phyloP scores from a whole-genome alignment of 192 early-diverging fungal species.

The Glomus cerebriforme region DNA sequence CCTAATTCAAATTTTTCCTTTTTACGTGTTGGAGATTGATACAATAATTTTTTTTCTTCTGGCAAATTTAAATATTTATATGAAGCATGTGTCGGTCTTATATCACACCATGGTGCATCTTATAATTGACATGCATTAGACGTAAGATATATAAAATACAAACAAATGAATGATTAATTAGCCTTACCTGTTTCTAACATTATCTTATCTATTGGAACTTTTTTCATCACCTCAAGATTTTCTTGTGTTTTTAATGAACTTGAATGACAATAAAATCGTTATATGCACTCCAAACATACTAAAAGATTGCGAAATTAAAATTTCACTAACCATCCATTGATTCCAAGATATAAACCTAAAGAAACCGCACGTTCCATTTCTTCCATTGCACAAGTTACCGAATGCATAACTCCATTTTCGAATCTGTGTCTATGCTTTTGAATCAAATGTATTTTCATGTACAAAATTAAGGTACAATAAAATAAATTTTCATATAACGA shows the following conservation, averaged over 20 bases:
- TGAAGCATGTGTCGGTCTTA: constrained; percentile 84
- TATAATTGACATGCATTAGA: neutral
- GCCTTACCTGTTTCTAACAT: constrained; percentile 86
- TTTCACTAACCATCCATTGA: constrained; percentile 80
- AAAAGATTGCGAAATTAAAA: neutral
- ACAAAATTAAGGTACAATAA: neutral
- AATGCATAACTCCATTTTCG: constrained; percentile 83
- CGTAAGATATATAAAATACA: neutral
- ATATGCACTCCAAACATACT: neutral
- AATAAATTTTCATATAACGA: neutral
- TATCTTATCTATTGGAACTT: constrained; percentile 76
- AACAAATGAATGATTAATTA: neutral
- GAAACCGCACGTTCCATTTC: constrained; percentile 65
- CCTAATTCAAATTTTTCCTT: constrained; percentile 76
- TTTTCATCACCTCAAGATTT: constrained; percentile 71
- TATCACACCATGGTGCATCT: constrained; percentile 93
- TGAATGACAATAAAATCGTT: neutral
- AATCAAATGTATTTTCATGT: constrained; percentile 43
- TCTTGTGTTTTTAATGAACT: constrained; percentile 84
- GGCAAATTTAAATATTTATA: constrained; percentile 51
- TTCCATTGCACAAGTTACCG: constrained; percentile 76
- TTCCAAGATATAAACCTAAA: constrained; percentile 85
- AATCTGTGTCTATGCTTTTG: constrained; percentile 62
- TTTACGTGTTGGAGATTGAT: constrained; percentile 59
- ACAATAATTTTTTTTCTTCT: constrained; percentile 37